A percentile compares a stretch with the other conserved stretches of the same genome.
phyloP scores from a whole-genome alignment of 306 rosid genomes.

The Inga leiocalycina region DNA sequence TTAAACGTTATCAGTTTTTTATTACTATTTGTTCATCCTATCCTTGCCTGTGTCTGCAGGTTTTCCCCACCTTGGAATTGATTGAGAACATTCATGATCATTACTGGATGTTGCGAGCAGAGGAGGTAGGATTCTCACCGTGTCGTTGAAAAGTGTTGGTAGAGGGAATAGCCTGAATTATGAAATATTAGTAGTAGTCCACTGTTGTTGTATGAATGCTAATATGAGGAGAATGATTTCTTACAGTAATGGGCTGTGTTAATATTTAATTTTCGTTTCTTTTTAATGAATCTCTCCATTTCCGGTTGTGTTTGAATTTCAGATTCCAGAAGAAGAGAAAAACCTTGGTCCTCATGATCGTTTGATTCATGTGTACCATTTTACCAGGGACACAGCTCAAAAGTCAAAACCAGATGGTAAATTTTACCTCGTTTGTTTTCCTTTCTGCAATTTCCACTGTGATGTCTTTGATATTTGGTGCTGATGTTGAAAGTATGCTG shows the following conservation, averaged over 20 bases:
- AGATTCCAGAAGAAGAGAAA: conserved; percentile 92
- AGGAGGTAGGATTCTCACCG: conserved; percentile 61
- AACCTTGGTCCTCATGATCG: conserved; percentile 74
- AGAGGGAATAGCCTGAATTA: background rate
- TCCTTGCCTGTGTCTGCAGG: conserved; percentile 55
- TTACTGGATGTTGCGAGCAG: conserved; percentile 92
- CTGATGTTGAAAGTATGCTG: background rate
- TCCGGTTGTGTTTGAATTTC: conserved; percentile 13
- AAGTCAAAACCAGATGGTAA: conserved; percentile 55
- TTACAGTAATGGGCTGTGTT: background rate
- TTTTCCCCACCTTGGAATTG: conserved; percentile 78
- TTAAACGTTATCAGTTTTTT: background rate
- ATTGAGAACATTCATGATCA: conserved; percentile 85
- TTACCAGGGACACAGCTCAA: conserved; percentile 80
- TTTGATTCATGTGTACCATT: conserved; percentile 84
- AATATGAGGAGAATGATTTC: background rate
- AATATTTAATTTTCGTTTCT: background rate
- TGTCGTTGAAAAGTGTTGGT: background rate
- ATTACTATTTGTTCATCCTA: conserved; percentile 16
- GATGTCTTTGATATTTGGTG: conserved; percentile 4
- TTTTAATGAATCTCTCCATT: background rate
- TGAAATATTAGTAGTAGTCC: too few relatives aligned
- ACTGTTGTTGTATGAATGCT: background rate
- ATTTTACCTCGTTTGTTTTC: conserved; percentile 23
- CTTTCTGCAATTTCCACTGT: conserved; percentile 6